These are phyloP conservation scores for Picochlorum costavermella DNA, from an alignment of 139 green algal genomes.

Conservation along the genomic window DNA sequence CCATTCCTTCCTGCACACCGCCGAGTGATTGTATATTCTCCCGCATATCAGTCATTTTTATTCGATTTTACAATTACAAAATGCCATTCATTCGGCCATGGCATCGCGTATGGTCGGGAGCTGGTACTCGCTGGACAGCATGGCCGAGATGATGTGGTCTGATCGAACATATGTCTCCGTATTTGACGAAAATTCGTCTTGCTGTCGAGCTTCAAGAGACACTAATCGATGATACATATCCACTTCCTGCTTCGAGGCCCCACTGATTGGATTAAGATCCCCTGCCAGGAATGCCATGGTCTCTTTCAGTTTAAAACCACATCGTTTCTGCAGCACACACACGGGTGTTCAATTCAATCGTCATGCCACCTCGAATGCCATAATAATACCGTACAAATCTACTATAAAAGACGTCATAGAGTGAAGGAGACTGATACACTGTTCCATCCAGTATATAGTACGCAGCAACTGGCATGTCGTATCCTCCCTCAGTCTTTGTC, in stretches of 20 bases:
- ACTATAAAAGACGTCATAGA: constrained; percentile 53
- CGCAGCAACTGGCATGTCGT: constrained; percentile 19
- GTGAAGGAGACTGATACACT: constrained; percentile 69
- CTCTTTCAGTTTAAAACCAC: neutral
- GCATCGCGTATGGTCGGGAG: too few relatives aligned
- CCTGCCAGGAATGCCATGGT: neutral
- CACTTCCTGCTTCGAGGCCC: neutral
- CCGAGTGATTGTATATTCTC: too few relatives aligned
- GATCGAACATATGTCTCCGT: too few relatives aligned
- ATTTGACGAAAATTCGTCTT: too few relatives aligned
- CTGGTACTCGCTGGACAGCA: too few relatives aligned
- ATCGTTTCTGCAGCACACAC: neutral
- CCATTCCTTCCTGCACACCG: neutral
- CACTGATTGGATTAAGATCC: neutral
- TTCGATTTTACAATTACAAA: too few relatives aligned
- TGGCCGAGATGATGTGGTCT: too few relatives aligned
- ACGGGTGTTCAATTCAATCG: neutral
- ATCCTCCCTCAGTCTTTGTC: constrained; percentile 17
- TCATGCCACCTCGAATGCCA: neutral
- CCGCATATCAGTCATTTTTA: too few relatives aligned
- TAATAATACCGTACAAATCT: constrained; percentile 34
- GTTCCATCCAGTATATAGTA: constrained; percentile 77
- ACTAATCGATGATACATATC: too few relatives aligned
- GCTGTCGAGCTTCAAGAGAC: too few relatives aligned
- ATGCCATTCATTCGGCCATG: too few relatives aligned